phyloP scores from a whole-genome alignment of 306 rosid species.

The Gillenia trifoliata region DNA sequence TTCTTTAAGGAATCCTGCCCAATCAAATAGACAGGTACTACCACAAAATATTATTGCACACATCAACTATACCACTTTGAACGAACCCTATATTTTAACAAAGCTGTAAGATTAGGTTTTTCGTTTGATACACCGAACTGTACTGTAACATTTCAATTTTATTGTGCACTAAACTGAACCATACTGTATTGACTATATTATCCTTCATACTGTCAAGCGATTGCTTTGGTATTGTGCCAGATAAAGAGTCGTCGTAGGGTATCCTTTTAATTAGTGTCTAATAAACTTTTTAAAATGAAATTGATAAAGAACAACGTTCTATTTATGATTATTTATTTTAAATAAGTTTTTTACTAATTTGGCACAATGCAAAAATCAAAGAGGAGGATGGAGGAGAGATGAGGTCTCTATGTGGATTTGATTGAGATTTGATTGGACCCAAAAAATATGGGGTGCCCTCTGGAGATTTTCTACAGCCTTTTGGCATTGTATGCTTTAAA shows the following conservation, averaged over 20 bases:
- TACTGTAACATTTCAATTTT: no score
- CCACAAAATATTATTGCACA: not conserved
- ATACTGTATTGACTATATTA: no score
- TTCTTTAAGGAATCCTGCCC: conserved; percentile 19
- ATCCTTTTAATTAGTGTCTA: no score
- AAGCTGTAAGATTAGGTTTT: no score
- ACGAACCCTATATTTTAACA: not conserved
- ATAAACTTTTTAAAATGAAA: no score
- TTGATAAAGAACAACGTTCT: not conserved
- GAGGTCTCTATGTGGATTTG: not conserved
- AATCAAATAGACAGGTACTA: conserved; percentile 3
- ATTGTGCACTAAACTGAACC: no score
- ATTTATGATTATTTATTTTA: not conserved
- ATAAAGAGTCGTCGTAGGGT: no score
- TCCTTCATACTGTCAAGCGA: no score
- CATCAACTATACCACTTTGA: not conserved
- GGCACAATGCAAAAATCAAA: not conserved
- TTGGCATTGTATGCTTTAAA: conserved; percentile 23
- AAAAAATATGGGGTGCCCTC: no score
- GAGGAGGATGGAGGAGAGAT: not conserved
- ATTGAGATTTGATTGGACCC: no score
- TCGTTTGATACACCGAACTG: not conserved
- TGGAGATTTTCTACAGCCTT: conserved; percentile 1
- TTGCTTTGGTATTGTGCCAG: no score
- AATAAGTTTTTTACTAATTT: no score